Base-by-base conservation (phyloP, 2,329 filamentous ascomycete genomes). In the Talaromyces verruculosus region DNA sequence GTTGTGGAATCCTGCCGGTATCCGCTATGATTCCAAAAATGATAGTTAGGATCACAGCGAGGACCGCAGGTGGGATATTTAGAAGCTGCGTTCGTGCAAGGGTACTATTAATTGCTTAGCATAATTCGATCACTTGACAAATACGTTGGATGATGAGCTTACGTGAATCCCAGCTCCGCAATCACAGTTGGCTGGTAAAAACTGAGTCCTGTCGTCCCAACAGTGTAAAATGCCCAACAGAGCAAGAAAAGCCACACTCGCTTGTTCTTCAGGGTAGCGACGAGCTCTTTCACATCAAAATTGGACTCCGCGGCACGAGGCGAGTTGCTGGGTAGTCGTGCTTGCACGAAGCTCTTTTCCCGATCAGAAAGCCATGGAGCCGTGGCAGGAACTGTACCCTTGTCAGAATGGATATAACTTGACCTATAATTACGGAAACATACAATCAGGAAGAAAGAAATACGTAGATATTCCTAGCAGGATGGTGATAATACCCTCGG, bases 181-280 rank as follows among this genome's bases (percentile, higher is more conserved):
- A 80, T 80, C n/a, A 79, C 74, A 0, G 78, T 82, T 0, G 76
- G 75, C 64, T 80, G 78, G 66, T 80, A 80, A 67, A 82, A 82
- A 17, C 74, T 73, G 0, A 82, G 75, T 8, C 80, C 81, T 10
- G 74, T 77, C 7, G 79, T 82, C 2, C 80, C 81, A 4, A 82
- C 78, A 0, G 81, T 83, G 61, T 81, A 83, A 25, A 78, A 74
- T 0, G 80, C 81, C 80, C 81, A 83, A 33, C 80, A 80, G 0
- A 78, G 61, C 1, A 78, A 80, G 61, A 84, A 83, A 0, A 83
- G 74, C 79, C 80, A 83, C 0, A 82, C 71, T 0, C 80, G 71
- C 17, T 73, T 70, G 64, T 82, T 77, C 35, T 77, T 79, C 3
- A 82, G 68, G 0, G 79, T 76, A 0, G 69, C 61, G 5, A 78